Evolutionary conservation across 106 monocot species (phyloP).

Genomic region (Phalaenopsis aphrodite): DNA sequence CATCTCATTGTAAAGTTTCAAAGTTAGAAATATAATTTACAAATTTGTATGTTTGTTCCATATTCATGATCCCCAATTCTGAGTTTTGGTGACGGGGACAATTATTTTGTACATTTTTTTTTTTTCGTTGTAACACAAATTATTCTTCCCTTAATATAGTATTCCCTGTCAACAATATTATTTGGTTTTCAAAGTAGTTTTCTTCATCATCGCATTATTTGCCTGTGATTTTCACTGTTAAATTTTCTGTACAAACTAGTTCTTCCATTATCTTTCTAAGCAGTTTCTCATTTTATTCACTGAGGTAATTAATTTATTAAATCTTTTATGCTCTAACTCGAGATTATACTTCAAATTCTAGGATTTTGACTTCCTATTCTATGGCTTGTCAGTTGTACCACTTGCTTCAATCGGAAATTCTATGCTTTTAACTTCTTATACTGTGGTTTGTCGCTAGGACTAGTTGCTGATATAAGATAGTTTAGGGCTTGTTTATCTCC

Average conservation of each 20-base stretch:
- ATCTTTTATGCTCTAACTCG: not conserved
- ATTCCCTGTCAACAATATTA: not conserved
- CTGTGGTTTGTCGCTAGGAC: not conserved
- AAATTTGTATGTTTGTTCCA: not conserved
- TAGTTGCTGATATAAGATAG: not conserved
- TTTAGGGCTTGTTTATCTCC: not conserved
- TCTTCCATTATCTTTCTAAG: conserved; percentile 1
- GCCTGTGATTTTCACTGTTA: not conserved
- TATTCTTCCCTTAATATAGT: not conserved
- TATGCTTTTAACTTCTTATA: not conserved
- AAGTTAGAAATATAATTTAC: not conserved
- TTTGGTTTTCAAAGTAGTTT: not conserved
- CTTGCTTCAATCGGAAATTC: not conserved
- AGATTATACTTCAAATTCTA: not conserved
- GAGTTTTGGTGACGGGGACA: not conserved
- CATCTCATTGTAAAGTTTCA: conserved; percentile 1
- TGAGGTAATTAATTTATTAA: not conserved
- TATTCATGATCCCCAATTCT: not conserved
- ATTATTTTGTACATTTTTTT: conserved; percentile 2
- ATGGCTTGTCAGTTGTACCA: not conserved
- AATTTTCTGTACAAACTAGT: not conserved
- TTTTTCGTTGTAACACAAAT: not conserved
- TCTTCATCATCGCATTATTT: not conserved
- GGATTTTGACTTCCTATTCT: not conserved
- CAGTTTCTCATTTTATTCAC: not conserved